Evolutionary conservation across 2,329 filamentous ascomycete genomes (phyloP), one percentile per base, ranked within the genome.

Genomic region (Fusarium equiseti): DNA sequence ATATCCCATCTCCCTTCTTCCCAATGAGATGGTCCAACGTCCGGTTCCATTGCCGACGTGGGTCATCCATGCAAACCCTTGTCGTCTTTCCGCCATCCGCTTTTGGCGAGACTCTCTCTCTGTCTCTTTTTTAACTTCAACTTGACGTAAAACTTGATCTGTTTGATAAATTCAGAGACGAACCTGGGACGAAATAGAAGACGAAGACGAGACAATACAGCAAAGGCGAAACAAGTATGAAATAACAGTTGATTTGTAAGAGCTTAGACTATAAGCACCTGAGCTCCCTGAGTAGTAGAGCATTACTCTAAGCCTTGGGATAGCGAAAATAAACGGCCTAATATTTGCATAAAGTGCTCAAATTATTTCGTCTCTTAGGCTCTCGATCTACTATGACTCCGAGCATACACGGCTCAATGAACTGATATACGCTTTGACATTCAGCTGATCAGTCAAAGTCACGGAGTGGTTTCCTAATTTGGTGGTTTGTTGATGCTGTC

Each of bases 61-160:
- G 63, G 56, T 67, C 62, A 71, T 55, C 71, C 59, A 65, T 75
- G 59, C 60, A 45, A 32, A 63, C 65, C 68, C 55, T 44, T 62
- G 58, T 62, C 51, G 10, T 27, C 38, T 43, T 52, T 55, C 56
- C 59, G 49, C 58, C 59, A 69, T 48, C 52, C 43, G 50, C 52
- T 57, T 51, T 63, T 63, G 57, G 46, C 44, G 53, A 35, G 53
- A 49, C 29, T 35, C 10, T 29, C 29, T 35, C 10, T 29, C 27
- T 56, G 22, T 35, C 32, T 71, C 59, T 56, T 64, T 70, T 53
- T 43, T 32, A 31, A 53, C 53, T 29, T 56, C 24, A 38, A 27
- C 32, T 20, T 38, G 35, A 38, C 18, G 35, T 38, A 52, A 16
- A 42, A 42, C 24, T 27, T 29, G 24, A 27, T 52, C 35, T 11